Conservation (phyloP, 805 yeast species). For the Danielia reshetovae region DNA sequence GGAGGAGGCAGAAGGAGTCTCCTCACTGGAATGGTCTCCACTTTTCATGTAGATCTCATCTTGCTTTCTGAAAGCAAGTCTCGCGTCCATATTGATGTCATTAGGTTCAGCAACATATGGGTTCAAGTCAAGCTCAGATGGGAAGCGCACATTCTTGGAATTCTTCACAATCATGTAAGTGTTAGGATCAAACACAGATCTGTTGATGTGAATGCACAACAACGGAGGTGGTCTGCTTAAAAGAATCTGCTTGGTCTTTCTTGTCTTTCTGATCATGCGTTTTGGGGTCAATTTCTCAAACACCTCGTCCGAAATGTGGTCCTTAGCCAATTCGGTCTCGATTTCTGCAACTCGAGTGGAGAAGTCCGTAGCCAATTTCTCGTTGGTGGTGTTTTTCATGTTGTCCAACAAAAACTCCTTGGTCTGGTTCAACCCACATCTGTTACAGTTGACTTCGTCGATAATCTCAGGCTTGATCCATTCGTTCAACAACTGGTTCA, state of each 20-base stretch:
- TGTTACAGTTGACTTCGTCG: conserved; percentile 90
- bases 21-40: background rate
- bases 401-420: conserved; percentile 45
- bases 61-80: conserved; percentile 66
- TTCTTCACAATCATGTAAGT: conserved; percentile 83
- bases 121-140: conserved; percentile 60
- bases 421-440: conserved; percentile 76
- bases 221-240: conserved; percentile 81
- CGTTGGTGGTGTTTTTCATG: conserved; percentile 36
- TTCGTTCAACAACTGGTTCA: conserved; percentile 53
- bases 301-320: conserved; percentile 74
- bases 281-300: conserved; percentile 71
- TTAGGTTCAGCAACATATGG: conserved; percentile 66
- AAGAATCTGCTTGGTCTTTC: conserved; percentile 78
- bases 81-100: conserved; percentile 76
- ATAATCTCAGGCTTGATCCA: conserved; percentile 82
- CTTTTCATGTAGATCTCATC: conserved; percentile 30
- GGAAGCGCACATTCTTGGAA: conserved; percentile 77
- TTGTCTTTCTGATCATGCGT: conserved; percentile 68
- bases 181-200: conserved; percentile 87
- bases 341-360: conserved; percentile 27
- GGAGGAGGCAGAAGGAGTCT: background rate
- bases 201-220: conserved; percentile 80
- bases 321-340: conserved; percentile 50
- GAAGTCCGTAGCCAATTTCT: conserved; percentile 28